Base-by-base conservation (phyloP, 106 monocot genomes). In the Allium cepa region DNA sequence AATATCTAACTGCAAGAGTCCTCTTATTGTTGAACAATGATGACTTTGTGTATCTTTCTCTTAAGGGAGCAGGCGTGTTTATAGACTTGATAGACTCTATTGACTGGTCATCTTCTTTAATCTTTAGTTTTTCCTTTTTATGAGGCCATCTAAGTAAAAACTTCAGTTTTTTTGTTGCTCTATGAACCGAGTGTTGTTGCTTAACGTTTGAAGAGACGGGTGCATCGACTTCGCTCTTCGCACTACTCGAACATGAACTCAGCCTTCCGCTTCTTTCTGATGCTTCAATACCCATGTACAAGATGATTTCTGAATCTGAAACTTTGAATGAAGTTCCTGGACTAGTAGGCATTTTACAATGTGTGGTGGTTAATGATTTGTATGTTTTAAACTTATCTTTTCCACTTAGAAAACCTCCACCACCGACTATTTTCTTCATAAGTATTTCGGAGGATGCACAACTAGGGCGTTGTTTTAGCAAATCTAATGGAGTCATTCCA, bases 281-380 rank as follows among this genome's bases (percentile, higher is more conserved):
- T 26, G 63, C 57, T 45, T 67, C 78, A 11, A 82, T 81, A 9
- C 89, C 96, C 11, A 80, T 69, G 71, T 80, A 87, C 63, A 92
- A 62, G 66, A 99, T 82, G 49, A 99, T 89, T 79, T 99, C 97
- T 0, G 90, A 73, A 81, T 99, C 97, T 16, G 86, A 73, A 16
- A 99, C 74, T 17, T 70, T 83, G 73, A 99, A 99, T 12, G 71
- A 67, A 49, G 92, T 93, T 8, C 92, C 97, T 4, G 97, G 97
- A 72, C 87, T 90, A 14, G 22, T 81, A 36, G 69, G 78, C 76
- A 75, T 73, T 53, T 79, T 90, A 7, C 76, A 9, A 12, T 81
- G 84, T 53, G 85, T 83, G 59, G 73, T 67, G 15, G 85, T 63
- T 0, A 60, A 70, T 18, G 84, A 79, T 59, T 74, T 74, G 14